A percentile compares a stretch with the other conserved stretches of the same genome.
Evolutionary conservation across 176 grass and related monocot genomes (phyloP).

Genomic region (Phyllostachys edulis): DNA sequence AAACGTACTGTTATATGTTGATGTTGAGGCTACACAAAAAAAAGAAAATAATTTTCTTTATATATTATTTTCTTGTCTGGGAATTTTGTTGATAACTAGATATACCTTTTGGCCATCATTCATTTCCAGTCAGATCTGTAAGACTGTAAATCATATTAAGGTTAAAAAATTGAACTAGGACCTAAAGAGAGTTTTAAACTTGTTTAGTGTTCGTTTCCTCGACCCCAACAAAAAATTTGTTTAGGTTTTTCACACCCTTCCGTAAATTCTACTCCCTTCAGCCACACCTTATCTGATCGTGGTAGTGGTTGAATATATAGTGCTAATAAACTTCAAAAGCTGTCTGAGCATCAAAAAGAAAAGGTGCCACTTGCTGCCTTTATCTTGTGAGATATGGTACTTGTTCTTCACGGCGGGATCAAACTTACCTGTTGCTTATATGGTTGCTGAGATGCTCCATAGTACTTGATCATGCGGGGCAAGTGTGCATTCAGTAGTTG

Average conservation of each 20-base stretch:
- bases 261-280: neutral
- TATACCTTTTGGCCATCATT: neutral
- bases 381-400: constrained; percentile 14
- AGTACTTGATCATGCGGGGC: constrained; percentile 14
- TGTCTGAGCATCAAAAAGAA: neutral
- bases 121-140: neutral
- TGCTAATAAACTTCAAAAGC: constrained; percentile 1
- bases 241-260: neutral
- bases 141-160: neutral
- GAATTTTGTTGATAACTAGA: neutral
- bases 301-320: neutral
- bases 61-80: neutral
- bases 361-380: neutral
- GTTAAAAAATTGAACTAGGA: neutral
- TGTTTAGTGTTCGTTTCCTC: neutral
- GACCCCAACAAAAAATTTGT: too few species aligned
- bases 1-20: neutral
- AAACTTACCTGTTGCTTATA: neutral
- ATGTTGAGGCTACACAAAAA: neutral
- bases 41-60: neutral
- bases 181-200: neutral
- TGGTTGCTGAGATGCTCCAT: neutral
- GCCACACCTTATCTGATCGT: neutral
- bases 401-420: neutral
- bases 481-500: constrained; percentile 26